These are phyloP conservation scores for Xylaria castorea DNA, from an alignment of 495 filamentous ascomycete genomes.

Conservation along the genomic window DNA sequence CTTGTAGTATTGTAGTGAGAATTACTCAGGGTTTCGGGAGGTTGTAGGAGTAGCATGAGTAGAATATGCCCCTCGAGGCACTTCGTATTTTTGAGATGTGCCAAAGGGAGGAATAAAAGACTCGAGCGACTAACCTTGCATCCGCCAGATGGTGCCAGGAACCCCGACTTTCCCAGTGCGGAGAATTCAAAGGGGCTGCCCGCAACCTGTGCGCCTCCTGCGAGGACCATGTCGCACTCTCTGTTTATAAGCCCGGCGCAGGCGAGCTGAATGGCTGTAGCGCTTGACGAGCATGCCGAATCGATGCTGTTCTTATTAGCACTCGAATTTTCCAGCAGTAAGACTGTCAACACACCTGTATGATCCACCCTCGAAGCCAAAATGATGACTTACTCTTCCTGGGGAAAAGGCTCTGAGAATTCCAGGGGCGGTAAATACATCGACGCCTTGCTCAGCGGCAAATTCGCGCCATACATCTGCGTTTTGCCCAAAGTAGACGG, in stretches of 20 bases:
- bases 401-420: constrained; percentile 74
- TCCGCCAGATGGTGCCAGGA: constrained; percentile 35
- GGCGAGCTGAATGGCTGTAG: constrained; percentile 45
- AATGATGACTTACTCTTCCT: constrained; percentile 49
- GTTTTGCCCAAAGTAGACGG: constrained; percentile 82
- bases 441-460: constrained; percentile 75
- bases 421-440: constrained; percentile 81
- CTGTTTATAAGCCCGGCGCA: constrained; percentile 72
- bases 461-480: constrained; percentile 81
- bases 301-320: constrained; percentile 38
- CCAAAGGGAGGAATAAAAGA: neutral
- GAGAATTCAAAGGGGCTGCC: constrained; percentile 74
- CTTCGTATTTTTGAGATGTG: neutral
- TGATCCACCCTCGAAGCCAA: constrained; percentile 46
- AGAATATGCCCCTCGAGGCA: neutral
- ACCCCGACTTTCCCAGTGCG: constrained; percentile 53
- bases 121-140: constrained; percentile 25
- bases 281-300: constrained; percentile 51
- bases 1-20: neutral
- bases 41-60: too few species aligned
- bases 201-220: constrained; percentile 69
- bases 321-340: neutral
- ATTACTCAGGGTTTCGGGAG: neutral
- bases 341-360: constrained; percentile 37
- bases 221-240: constrained; percentile 67